Percentiles rank a stretch among this genome's conserved stretches.
Conservation (phyloP, 2,329 filamentous ascomycete genomes). For the Phoma sp. region DNA sequence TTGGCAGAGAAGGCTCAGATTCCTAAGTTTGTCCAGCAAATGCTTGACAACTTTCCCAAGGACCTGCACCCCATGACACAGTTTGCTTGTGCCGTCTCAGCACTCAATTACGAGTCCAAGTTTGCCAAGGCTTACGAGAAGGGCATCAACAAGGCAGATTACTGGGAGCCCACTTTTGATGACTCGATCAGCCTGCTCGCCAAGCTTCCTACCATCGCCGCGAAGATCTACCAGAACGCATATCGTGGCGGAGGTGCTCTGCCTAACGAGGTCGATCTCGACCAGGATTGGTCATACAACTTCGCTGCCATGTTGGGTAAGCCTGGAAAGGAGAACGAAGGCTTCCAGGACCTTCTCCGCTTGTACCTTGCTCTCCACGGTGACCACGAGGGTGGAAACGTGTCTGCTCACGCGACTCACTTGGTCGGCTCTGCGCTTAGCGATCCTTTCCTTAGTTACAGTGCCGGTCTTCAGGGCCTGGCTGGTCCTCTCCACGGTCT, state of each 20-base stretch:
- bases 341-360: conserved; percentile 93
- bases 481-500: conserved; percentile 93
- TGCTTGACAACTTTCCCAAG: conserved; percentile 87
- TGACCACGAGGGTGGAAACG: conserved; percentile 97
- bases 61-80: conserved; percentile 98
- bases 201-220: conserved; percentile 94
- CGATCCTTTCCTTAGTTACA: conserved; percentile 95
- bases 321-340: conserved; percentile 82
- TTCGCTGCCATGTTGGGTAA: conserved; percentile 96
- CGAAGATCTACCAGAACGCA: conserved; percentile 95
- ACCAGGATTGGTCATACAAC: conserved; percentile 98
- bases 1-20: conserved; percentile 85
- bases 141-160: conserved; percentile 92
- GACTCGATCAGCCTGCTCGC: conserved; percentile 92
- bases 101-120: conserved; percentile 91
- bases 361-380: conserved; percentile 96
- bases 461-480: conserved; percentile 90
- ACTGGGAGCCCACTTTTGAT: conserved; percentile 98
- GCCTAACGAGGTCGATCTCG: conserved; percentile 75
- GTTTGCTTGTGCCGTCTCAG: conserved; percentile 91
- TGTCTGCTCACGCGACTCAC: conserved; percentile 94
- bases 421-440: conserved; percentile 92
- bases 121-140: conserved; percentile 93
- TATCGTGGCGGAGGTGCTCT: conserved; percentile 77
- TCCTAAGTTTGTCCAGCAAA: conserved; percentile 80